These are phyloP conservation scores for Elaeis guineensis DNA, from an alignment of 176 grass and related monocot genomes.

Conservation along the genomic window DNA sequence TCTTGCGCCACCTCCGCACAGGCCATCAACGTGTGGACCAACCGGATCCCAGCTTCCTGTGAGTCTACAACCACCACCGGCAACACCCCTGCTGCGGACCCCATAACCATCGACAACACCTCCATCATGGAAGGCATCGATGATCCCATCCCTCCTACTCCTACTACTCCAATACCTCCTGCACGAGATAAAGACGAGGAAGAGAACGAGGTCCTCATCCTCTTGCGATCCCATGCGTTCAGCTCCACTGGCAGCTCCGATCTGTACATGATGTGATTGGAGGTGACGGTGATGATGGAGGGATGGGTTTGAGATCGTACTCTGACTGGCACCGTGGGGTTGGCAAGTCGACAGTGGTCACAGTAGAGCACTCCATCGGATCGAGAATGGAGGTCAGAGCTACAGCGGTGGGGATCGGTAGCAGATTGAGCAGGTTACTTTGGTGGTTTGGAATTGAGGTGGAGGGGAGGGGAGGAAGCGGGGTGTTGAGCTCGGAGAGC, in stretches of 20 bases:
- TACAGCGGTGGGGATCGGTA: slow-evolving; percentile 25
- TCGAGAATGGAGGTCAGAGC: neutral
- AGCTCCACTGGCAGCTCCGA: slow-evolving; percentile 17
- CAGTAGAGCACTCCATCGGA: slow-evolving; percentile 40
- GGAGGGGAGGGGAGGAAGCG: slow-evolving; percentile 47
- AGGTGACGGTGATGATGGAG: slow-evolving; percentile 2
- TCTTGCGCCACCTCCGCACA: slow-evolving; percentile 85
- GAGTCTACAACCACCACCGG: slow-evolving; percentile 67
- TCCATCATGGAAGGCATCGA: slow-evolving; percentile 8
- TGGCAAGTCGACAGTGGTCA: slow-evolving; percentile 4
- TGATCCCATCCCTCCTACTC: slow-evolving; percentile 10
- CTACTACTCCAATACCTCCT: too few species aligned
- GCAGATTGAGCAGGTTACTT: too few species aligned
- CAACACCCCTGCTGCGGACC: slow-evolving; percentile 16
- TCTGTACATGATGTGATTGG: neutral
- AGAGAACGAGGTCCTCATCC: slow-evolving; percentile 70
- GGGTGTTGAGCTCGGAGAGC: slow-evolving; percentile 75
- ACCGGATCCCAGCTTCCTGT: slow-evolving; percentile 73
- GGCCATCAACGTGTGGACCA: slow-evolving; percentile 76
- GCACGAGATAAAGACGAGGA: slow-evolving; percentile 66
- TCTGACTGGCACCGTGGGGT: too few species aligned
- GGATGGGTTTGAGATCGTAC: slow-evolving; percentile 40
- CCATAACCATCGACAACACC: slow-evolving; percentile 11
- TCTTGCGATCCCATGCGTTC: slow-evolving; percentile 40
- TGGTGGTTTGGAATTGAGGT: neutral